phyloP scores from a whole-genome alignment of 306 rosid genomes.

The Rosa persica region DNA sequence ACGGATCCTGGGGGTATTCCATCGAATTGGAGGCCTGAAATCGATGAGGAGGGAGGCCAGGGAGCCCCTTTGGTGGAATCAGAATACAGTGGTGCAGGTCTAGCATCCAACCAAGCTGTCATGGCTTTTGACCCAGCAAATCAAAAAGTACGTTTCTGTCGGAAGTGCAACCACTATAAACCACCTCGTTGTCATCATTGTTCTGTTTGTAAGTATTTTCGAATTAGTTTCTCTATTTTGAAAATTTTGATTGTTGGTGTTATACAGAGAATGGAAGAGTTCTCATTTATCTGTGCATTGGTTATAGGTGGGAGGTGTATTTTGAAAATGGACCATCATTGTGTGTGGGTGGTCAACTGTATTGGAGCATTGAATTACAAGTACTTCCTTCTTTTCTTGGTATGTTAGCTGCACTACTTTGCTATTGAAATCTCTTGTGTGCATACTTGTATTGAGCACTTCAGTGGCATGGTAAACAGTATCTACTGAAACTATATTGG shows the following conservation, averaged over 20 bases:
- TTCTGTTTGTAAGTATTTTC: constrained; percentile 66
- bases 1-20: constrained; percentile 74
- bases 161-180: constrained; percentile 73
- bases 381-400: constrained; percentile 77
- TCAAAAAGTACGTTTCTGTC: constrained; percentile 56
- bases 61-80: constrained; percentile 46
- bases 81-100: constrained; percentile 21
- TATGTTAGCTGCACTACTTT: constrained; percentile 28
- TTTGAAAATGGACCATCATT: constrained; percentile 84
- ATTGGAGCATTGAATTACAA: constrained; percentile 83
- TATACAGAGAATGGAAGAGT: constrained; percentile 11
- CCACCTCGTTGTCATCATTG: constrained; percentile 86
- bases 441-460: background rate
- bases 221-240: constrained; percentile 1
- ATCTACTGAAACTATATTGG: background rate
- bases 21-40: constrained; percentile 56
- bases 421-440: constrained; percentile 8
- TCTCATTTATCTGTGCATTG: constrained; percentile 12
- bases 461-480: background rate
- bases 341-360: constrained; percentile 82
- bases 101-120: constrained; percentile 25
- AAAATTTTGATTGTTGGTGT: background rate
- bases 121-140: constrained; percentile 27
- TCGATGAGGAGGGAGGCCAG: constrained; percentile 57
- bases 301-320: constrained; percentile 75